Evolutionary conservation across 1,284 basidiomycete genomes (phyloP), one percentile per base, ranked within the genome.

Genomic region (Ganoderma boninense): DNA sequence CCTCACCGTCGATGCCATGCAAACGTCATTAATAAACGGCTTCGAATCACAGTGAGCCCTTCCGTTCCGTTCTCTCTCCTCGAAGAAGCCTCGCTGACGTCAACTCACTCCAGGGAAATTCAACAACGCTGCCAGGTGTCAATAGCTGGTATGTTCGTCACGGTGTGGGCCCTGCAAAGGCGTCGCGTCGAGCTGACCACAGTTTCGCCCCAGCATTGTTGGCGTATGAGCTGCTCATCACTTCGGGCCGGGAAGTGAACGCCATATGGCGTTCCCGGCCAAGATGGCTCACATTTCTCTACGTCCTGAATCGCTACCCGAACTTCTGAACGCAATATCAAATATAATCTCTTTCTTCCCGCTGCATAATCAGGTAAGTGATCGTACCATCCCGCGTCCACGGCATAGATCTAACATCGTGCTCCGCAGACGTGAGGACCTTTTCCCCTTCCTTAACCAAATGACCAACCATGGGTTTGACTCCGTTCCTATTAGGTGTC

Each of bases 121-220:
- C 6, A 10, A 18, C 29, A 57, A 35, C 54, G 16, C 5, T 57
- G 54, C 32, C 54, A 57, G 18, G 54, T 57, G 18, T 29, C 54
- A 35, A 57, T 57, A 57, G 54, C 54, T 57, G 54, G 54, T 57
- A 57, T 26, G 54, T 32, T 5, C 6, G n/a, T n/a, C n/a, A n/a
- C 49, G n/a, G 54, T 2, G n/a, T 32, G 18, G 6, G 54, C 18
- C 10, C 18, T 57, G 32, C 8, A 35, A 57, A 11, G 29, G 29
- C 29, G 29, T 2, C 10, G 26, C 4, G 23, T 52, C 23, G 49
- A 35, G 54, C 54, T 57, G 54, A 57, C 26, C 3, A 23, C 7
- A 57, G 29, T 16, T 57, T 32, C 54, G 29, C n/a, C 5, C 16
- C 54, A 60, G 57, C 57, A 8, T 23, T 60, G 57, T 20, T 60